Conservation (phyloP, 345 rosid species). For the Gossypium anomalum region DNA sequence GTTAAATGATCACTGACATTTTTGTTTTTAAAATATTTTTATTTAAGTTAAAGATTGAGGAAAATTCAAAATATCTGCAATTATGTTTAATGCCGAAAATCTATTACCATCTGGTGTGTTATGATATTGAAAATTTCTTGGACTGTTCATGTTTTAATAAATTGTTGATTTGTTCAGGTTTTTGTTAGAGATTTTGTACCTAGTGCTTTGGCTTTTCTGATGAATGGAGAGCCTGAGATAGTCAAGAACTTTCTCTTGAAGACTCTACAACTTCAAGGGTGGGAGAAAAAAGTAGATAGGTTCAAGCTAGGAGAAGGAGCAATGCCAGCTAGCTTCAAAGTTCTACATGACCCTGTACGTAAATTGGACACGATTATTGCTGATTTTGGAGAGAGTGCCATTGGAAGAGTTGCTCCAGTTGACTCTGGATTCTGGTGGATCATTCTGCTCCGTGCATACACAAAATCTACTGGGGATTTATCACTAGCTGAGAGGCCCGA, state of each 20-base stretch:
- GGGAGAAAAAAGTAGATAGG: slow-evolving; percentile 2
- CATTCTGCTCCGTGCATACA: slow-evolving; percentile 74
- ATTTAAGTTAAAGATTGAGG: too few relatives aligned
- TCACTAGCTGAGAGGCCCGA: slow-evolving; percentile 59
- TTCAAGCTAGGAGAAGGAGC: slow-evolving; percentile 3
- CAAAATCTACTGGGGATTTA: slow-evolving; percentile 67
- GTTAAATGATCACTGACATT: too few relatives aligned
- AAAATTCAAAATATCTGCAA: too few relatives aligned
- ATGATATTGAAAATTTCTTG: neutral
- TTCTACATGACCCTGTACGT: slow-evolving; percentile 55
- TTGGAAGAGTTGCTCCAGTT: slow-evolving; percentile 82
- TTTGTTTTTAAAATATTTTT: too few relatives aligned
- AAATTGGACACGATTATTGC: slow-evolving; percentile 58
- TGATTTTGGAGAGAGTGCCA: slow-evolving; percentile 80
- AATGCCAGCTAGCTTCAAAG: slow-evolving; percentile 10
- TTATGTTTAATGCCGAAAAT: neutral
- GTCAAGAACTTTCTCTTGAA: slow-evolving; percentile 4
- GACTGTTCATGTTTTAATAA: neutral
- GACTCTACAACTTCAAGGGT: slow-evolving; percentile 55
- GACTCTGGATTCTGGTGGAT: slow-evolving; percentile 94
- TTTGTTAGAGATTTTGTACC: slow-evolving; percentile 6
- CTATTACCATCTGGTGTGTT: neutral
- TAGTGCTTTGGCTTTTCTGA: slow-evolving; percentile 6
- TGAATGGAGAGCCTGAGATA: slow-evolving; percentile 4
- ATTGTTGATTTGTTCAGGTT: neutral